Conservation (phyloP, 306 rosid genomes). For the Quercus parvula region DNA sequence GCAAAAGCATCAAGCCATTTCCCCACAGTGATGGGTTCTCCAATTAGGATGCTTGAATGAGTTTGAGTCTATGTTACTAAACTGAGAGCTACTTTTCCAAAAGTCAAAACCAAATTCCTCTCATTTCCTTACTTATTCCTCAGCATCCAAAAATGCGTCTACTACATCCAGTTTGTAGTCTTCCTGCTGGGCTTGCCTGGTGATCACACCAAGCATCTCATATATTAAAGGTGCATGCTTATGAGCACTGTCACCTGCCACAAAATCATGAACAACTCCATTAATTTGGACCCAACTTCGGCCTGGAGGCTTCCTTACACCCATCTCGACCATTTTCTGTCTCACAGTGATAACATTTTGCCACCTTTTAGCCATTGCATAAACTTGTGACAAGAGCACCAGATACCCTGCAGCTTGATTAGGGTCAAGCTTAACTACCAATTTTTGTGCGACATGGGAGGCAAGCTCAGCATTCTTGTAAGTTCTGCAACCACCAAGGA, state of each 20-base stretch:
- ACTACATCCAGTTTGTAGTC: conserved; percentile 26
- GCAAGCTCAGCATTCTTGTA: conserved; percentile 68
- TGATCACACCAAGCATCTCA: conserved; percentile 44
- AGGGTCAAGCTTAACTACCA: conserved; percentile 37
- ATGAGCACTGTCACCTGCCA: conserved; percentile 56
- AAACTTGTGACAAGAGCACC: conserved; percentile 61
- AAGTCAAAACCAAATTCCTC: background rate
- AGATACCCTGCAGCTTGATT: conserved; percentile 62
- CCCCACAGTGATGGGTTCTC: no score
- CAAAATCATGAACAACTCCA: conserved; percentile 54
- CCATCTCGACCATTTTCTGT: conserved; percentile 54
- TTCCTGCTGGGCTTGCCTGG: conserved; percentile 37
- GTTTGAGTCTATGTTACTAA: no score
- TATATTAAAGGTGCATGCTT: conserved; percentile 43
- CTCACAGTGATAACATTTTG: conserved; percentile 54
- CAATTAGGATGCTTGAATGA: no score
- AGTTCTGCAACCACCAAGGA: conserved; percentile 68
- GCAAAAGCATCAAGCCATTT: no score
- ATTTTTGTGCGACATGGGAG: conserved; percentile 37
- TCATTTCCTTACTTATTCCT: conserved; percentile 13
- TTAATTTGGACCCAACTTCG: conserved; percentile 66
- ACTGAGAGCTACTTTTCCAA: no score
- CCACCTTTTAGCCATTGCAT: conserved; percentile 62
- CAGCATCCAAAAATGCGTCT: conserved; percentile 16
- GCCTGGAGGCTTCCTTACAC: conserved; percentile 67